Evolutionary conservation across 805 yeast genomes (phyloP).

Genomic region (Clavispora santaluciae): DNA sequence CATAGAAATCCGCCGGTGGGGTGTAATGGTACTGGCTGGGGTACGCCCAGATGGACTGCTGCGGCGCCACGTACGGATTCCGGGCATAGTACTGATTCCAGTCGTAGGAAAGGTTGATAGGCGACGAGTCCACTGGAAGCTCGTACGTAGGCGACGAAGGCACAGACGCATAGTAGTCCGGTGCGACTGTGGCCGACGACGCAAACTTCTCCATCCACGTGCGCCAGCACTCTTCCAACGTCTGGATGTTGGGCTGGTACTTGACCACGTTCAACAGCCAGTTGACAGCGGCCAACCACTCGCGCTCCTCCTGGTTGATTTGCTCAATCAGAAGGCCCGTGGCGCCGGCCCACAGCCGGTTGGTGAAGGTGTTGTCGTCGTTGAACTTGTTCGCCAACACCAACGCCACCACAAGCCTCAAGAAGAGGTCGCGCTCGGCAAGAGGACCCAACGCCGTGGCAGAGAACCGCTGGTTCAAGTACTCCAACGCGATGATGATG

Average conservation of each 20-base stretch:
- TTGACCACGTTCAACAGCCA: slow-evolving; percentile 52
- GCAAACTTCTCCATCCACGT: slow-evolving; percentile 38
- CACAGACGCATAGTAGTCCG: slow-evolving; percentile 9
- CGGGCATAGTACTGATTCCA: slow-evolving; percentile 7
- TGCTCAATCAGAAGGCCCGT: slow-evolving; percentile 64
- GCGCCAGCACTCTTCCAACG: slow-evolving; percentile 42
- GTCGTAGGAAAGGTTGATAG: slow-evolving; percentile 18
- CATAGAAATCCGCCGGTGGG: slow-evolving; percentile 13
- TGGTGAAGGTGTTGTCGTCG: slow-evolving; percentile 94
- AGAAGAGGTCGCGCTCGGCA: slow-evolving; percentile 40
- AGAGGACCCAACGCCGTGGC: slow-evolving; percentile 20
- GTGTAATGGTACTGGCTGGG: slow-evolving; percentile 16
- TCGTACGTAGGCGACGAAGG: slow-evolving; percentile 20
- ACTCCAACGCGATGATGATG: slow-evolving; percentile 72
- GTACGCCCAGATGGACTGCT: slow-evolving; percentile 23
- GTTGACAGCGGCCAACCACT: slow-evolving; percentile 58
- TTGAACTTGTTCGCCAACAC: slow-evolving; percentile 89
- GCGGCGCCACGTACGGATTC: slow-evolving; percentile 4
- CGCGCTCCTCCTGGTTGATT: slow-evolving; percentile 64
- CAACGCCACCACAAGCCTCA: slow-evolving; percentile 59
- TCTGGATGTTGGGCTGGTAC: slow-evolving; percentile 33
- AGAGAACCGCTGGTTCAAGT: slow-evolving; percentile 57
- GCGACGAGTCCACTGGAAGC: slow-evolving; percentile 22
- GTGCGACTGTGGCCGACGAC: slow-evolving; percentile 1
- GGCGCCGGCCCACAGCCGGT: slow-evolving; percentile 95